Evolutionary conservation across 2,329 filamentous ascomycete species (phyloP).

Genomic region (Verticillium albo-atrum): DNA sequence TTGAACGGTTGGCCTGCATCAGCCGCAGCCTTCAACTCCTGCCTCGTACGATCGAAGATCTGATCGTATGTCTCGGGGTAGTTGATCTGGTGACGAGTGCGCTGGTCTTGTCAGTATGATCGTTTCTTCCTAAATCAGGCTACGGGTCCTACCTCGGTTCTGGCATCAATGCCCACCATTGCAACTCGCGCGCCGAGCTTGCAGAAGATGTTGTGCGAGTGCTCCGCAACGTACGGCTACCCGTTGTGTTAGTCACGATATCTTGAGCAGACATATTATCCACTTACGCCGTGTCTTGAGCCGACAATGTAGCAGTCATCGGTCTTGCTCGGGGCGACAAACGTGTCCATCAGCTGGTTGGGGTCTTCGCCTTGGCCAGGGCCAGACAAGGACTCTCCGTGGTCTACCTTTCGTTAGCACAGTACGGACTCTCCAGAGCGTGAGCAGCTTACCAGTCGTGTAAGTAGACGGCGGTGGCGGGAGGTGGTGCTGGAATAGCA

Average conservation of each 20-base stretch:
- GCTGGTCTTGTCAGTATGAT: conserved; percentile 31
- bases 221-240: conserved; percentile 84
- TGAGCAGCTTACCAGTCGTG: conserved; percentile 60
- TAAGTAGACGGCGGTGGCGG: conserved; percentile 82
- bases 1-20: conserved; percentile 71
- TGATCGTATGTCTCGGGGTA: conserved; percentile 86
- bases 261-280: conserved; percentile 16
- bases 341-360: conserved; percentile 69
- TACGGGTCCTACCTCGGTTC: conserved; percentile 63
- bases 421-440: background rate
- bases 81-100: conserved; percentile 90
- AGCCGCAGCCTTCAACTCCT: conserved; percentile 67
- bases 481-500: conserved; percentile 94
- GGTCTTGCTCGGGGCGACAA: conserved; percentile 51
- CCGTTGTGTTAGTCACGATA: conserved; percentile 35
- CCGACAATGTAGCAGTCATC: conserved; percentile 79
- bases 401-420: conserved; percentile 35
- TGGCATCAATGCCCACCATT: conserved; percentile 85
- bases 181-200: conserved; percentile 77
- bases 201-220: conserved; percentile 82
- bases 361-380: conserved; percentile 54
- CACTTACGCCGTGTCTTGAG: conserved; percentile 64
- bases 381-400: conserved; percentile 30
- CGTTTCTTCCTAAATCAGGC: background rate
- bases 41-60: conserved; percentile 71